These are phyloP conservation scores for Colletotrichum truncatum DNA, from an alignment of 2,329 filamentous ascomycete genomes.

Conservation along the genomic window DNA sequence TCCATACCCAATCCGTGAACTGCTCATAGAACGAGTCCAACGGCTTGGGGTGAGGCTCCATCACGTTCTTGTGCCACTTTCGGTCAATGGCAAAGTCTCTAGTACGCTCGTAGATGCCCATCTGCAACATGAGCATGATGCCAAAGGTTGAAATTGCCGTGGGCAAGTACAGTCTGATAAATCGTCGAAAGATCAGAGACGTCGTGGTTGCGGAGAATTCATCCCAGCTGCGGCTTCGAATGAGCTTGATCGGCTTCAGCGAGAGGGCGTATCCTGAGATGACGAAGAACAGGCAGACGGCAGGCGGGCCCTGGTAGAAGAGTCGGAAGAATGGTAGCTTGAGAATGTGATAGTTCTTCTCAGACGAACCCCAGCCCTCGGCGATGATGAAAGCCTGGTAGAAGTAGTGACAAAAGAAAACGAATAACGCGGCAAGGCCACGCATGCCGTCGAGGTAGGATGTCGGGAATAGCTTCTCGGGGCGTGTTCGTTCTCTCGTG, in stretches of 20 bases:
- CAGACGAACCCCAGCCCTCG: conserved; percentile 56
- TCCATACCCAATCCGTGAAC: conserved; percentile 54
- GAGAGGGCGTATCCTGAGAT: conserved; percentile 70
- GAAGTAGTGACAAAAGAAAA: conserved; percentile 66
- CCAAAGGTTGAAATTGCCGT: conserved; percentile 59
- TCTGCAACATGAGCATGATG: conserved; percentile 52
- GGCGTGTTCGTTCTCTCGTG: conserved; percentile 49
- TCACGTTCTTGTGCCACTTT: conserved; percentile 55
- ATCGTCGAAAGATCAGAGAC: conserved; percentile 61
- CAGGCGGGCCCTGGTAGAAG: conserved; percentile 63
- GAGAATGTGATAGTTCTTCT: conserved; percentile 55
- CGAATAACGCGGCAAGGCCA: conserved; percentile 63
- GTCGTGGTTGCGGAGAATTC: conserved; percentile 56
- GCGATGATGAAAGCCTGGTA: conserved; percentile 63
- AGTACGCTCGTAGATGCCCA: conserved; percentile 59
- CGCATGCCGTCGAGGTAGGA: conserved; percentile 68
- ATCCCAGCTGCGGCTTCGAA: conserved; percentile 46
- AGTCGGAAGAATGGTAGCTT: conserved; percentile 64
- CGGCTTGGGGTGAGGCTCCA: conserved; percentile 56
- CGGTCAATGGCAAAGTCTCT: conserved; percentile 54
- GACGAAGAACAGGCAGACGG: conserved; percentile 70
- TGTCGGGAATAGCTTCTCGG: conserved; percentile 57
- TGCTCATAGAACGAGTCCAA: conserved; percentile 49
- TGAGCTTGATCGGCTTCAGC: conserved; percentile 59
- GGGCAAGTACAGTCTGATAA: conserved; percentile 61